A percentile compares a stretch with the other conserved stretches of the same genome.
phyloP scores from a whole-genome alignment of 108 stramenopile species.

The Fistulifera solaris region DNA sequence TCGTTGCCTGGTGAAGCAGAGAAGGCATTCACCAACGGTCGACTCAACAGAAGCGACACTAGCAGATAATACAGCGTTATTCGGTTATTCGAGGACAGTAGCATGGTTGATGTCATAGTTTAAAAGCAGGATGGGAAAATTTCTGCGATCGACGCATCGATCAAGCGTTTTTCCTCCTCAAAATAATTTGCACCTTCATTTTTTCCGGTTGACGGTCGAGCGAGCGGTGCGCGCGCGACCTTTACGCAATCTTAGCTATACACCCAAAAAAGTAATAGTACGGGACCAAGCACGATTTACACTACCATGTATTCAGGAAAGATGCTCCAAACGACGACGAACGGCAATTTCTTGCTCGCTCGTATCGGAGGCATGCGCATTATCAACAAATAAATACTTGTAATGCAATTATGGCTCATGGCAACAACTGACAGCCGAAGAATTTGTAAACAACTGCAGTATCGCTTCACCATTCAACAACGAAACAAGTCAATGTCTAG shows the following conservation, averaged over 20 bases:
- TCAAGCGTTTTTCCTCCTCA: not conserved
- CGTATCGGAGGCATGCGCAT: not conserved
- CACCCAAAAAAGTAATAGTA: no score
- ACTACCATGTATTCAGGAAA: not conserved
- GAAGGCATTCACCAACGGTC: not conserved
- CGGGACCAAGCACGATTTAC: no score
- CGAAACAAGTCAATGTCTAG: no score
- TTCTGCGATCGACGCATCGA: not conserved
- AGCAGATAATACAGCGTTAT: not conserved
- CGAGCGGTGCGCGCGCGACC: not conserved
- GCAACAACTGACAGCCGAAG: no score
- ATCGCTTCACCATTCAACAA: no score
- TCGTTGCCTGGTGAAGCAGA: no score
- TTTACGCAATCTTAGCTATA: not conserved
- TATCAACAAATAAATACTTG: not conserved
- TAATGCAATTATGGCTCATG: no score
- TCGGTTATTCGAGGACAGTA: not conserved
- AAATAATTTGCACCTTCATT: not conserved
- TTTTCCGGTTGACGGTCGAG: not conserved
- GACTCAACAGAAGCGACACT: not conserved
- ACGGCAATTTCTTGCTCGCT: not conserved
- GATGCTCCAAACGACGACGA: not conserved
- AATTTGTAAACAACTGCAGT: no score
- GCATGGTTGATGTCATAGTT: not conserved
- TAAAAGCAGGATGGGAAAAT: not conserved